phyloP scores from a whole-genome alignment of 352 stramenopile species.

The Phytophthora rubi region DNA sequence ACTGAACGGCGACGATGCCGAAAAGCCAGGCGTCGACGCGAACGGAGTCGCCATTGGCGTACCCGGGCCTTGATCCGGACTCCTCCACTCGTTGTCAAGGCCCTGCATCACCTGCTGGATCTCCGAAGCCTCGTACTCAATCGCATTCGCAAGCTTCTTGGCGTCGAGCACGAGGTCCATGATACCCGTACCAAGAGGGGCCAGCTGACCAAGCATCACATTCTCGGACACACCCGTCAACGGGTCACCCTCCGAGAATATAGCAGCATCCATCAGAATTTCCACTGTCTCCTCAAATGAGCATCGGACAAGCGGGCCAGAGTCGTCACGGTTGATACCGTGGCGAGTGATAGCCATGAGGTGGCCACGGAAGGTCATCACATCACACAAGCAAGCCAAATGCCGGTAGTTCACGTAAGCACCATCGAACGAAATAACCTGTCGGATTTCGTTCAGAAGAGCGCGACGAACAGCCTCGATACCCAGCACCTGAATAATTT shows the following conservation, averaged over 20 bases:
- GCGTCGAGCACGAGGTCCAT: slow-evolving; percentile 99
- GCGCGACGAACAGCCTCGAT: slow-evolving; percentile 91
- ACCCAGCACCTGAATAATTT: slow-evolving; percentile 97
- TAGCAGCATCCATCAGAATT: slow-evolving; percentile 99
- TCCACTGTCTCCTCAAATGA: slow-evolving; percentile 99
- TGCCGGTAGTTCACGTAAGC: slow-evolving; percentile 99
- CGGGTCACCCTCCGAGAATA: slow-evolving; percentile 97
- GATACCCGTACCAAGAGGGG: slow-evolving; percentile 95
- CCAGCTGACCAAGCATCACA: slow-evolving; percentile 98
- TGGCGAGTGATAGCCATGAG: slow-evolving; percentile 98
- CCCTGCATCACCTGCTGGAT: slow-evolving; percentile 92
- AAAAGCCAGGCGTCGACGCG: slow-evolving; percentile 85
- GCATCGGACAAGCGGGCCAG: slow-evolving; percentile 96
- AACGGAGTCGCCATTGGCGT: slow-evolving; percentile 89
- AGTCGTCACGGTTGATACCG: slow-evolving; percentile 99
- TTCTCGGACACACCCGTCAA: slow-evolving; percentile 99
- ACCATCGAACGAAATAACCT: slow-evolving; percentile 99
- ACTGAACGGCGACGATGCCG: slow-evolving; percentile 89
- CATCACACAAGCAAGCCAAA: slow-evolving; percentile 97
- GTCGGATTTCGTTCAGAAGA: slow-evolving; percentile 96
- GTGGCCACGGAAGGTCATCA: slow-evolving; percentile 99
- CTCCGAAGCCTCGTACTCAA: slow-evolving; percentile 96
- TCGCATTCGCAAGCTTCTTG: slow-evolving; percentile 97
- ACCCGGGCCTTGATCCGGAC: slow-evolving; percentile 74
- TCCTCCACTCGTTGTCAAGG: slow-evolving; percentile 93